phyloP scores from a whole-genome alignment of 768 basidiomycete genomes.

The Trametes meyenii region DNA sequence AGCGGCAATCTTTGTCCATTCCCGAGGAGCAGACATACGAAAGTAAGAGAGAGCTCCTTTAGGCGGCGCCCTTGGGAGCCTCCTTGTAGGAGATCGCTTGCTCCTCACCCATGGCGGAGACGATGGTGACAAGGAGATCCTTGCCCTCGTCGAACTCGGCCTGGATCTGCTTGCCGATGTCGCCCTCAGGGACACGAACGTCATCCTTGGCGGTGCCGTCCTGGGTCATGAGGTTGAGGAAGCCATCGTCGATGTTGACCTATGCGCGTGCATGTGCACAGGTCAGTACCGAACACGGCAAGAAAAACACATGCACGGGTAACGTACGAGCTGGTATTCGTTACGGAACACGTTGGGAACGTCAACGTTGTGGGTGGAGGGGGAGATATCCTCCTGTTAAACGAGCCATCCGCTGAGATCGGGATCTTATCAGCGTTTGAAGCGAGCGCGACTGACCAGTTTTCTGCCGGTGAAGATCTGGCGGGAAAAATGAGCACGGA shows the following conservation, averaged over 20 bases:
- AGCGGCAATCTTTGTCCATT: neutral
- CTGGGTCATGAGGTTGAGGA: slow-evolving; percentile 88
- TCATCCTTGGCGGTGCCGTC: slow-evolving; percentile 90
- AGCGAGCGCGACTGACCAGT: slow-evolving; percentile 57
- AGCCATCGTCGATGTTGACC: slow-evolving; percentile 92
- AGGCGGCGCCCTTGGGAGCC: slow-evolving; percentile 64
- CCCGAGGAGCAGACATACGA: slow-evolving; percentile 8
- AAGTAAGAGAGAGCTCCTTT: slow-evolving; percentile 7
- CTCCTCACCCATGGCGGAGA: slow-evolving; percentile 92
- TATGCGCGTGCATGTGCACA: slow-evolving; percentile 31
- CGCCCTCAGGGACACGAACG: slow-evolving; percentile 88
- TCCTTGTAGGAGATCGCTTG: slow-evolving; percentile 90
- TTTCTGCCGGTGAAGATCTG: slow-evolving; percentile 99
- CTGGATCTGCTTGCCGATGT: slow-evolving; percentile 74
- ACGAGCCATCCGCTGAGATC: neutral
- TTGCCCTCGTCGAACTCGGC: slow-evolving; percentile 80
- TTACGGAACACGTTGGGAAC: slow-evolving; percentile 90
- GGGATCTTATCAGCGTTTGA: slow-evolving; percentile 16
- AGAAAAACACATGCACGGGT: slow-evolving; percentile 5
- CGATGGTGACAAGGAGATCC: slow-evolving; percentile 84
- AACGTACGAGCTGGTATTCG: slow-evolving; percentile 86
- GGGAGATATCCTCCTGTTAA: slow-evolving; percentile 85
- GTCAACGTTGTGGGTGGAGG: slow-evolving; percentile 99
- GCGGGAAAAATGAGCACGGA: slow-evolving; percentile 21
- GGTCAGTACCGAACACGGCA: neutral